Percentiles rank a stretch among this genome's conserved stretches.
Evolutionary conservation across 2,329 filamentous ascomycete species (phyloP).

Genomic region (Colletotrichum karsti): DNA sequence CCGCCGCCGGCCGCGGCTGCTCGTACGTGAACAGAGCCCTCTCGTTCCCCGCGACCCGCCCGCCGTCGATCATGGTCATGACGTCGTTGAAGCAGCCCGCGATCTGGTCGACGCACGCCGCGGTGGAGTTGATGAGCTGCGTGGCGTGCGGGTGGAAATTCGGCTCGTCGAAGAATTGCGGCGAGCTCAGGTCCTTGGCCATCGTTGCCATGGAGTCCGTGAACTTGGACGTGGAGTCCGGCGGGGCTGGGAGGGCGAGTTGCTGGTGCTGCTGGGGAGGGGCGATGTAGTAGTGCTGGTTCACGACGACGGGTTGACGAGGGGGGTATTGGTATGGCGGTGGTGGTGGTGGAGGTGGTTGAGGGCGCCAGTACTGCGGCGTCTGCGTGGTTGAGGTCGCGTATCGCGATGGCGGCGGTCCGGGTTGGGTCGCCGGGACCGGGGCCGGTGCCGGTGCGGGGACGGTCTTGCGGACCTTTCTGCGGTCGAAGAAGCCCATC

Average conservation of each 20-base stretch:
- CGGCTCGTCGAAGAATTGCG: conserved; percentile 50
- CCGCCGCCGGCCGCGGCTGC: neutral
- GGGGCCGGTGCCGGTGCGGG: conserved; percentile 13
- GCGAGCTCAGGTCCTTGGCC: conserved; percentile 49
- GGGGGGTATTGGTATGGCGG: conserved; percentile 31
- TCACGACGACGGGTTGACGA: conserved; percentile 55
- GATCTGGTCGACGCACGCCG: conserved; percentile 66
- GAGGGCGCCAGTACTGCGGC: conserved; percentile 15
- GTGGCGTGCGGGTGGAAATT: conserved; percentile 39
- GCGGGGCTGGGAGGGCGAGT: conserved; percentile 10
- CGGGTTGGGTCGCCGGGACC: conserved; percentile 31
- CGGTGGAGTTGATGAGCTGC: conserved; percentile 54
- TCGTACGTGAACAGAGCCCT: conserved; percentile 57
- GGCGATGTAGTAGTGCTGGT: conserved; percentile 59
- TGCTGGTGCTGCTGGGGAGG: conserved; percentile 21
- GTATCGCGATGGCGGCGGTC: conserved; percentile 4
- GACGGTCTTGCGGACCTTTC: conserved; percentile 33
- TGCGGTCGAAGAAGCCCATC: conserved; percentile 41
- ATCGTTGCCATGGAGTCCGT: conserved; percentile 52
- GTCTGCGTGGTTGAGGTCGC: conserved; percentile 14
- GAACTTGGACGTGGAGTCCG: conserved; percentile 39
- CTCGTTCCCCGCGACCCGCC: conserved; percentile 62
- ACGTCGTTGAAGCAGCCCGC: conserved; percentile 71
- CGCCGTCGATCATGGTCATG: conserved; percentile 77
- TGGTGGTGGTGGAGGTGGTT: conserved; percentile 16